phyloP scores from a whole-genome alignment of 208 protist genomes.

The Acanthamoeba lenticulata region DNA sequence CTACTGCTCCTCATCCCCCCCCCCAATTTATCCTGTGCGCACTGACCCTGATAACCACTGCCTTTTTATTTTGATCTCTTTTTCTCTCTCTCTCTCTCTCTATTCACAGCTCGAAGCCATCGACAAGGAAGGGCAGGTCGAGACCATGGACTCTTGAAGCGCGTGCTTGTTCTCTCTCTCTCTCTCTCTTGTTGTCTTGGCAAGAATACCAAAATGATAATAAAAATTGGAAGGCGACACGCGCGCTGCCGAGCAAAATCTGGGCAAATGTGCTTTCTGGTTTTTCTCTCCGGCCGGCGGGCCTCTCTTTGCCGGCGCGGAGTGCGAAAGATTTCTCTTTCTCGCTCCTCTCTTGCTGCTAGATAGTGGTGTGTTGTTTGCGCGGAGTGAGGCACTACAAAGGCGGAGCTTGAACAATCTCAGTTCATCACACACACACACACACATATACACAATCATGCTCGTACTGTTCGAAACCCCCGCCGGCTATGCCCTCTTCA shows the following conservation, averaged over 20 bases:
- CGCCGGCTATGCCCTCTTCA: conserved; percentile 98
- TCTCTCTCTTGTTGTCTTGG: background rate
- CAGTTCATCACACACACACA: background rate
- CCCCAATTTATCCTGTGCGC: background rate
- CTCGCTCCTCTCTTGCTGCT: too few species aligned
- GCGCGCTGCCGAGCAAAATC: too few species aligned
- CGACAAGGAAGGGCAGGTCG: background rate
- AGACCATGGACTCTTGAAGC: conserved; percentile 19
- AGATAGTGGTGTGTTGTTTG: background rate
- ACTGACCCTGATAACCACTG: too few species aligned
- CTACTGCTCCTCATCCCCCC: background rate
- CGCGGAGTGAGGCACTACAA: too few species aligned
- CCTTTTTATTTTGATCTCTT: too few species aligned
- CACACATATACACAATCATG: conserved; percentile 86
- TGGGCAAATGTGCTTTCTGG: background rate
- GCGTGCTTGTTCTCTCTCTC: too few species aligned
- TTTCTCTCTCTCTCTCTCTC: background rate
- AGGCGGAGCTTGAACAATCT: background rate
- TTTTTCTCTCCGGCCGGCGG: background rate
- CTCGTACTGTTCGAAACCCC: conserved; percentile 98
- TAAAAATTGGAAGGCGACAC: background rate
- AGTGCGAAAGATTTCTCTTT: background rate
- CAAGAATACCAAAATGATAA: background rate
- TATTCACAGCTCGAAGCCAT: background rate
- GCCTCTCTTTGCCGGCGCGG: background rate